Evolutionary conservation across 2,329 filamentous ascomycete genomes (phyloP).

Genomic region (Cadophora malorum): DNA sequence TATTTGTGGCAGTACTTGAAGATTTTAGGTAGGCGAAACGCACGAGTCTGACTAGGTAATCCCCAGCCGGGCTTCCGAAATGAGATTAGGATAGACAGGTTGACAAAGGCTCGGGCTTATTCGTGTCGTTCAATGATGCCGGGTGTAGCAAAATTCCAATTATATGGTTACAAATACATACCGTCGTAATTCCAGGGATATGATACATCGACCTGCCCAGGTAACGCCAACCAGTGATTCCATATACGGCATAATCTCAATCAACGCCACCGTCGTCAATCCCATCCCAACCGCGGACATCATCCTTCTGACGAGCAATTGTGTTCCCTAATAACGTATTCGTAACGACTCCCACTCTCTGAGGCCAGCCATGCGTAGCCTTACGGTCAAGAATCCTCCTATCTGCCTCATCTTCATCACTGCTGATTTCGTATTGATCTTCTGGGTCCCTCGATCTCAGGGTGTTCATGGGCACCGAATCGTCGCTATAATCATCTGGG

Average conservation of each 20-base stretch:
- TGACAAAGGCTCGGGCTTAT: no score
- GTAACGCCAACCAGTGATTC: conserved; percentile 10
- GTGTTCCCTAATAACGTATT: conserved; percentile 45
- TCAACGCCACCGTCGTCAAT: conserved; percentile 42
- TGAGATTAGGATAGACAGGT: no score
- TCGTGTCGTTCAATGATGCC: no score
- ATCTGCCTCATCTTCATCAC: conserved; percentile 42
- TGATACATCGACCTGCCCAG: conserved; percentile 15
- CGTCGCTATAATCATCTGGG: conserved; percentile 42
- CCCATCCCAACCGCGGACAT: conserved; percentile 40
- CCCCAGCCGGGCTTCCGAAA: no score
- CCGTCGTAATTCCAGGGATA: conserved; percentile 8
- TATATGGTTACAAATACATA: neutral
- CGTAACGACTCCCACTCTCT: conserved; percentile 42
- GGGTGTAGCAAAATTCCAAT: neutral
- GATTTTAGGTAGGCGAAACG: no score
- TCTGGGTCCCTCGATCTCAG: conserved; percentile 35
- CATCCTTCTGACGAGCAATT: conserved; percentile 42
- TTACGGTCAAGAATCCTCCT: conserved; percentile 36
- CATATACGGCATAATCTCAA: conserved; percentile 22
- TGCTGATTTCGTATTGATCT: conserved; percentile 43
- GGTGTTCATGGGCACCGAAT: conserved; percentile 42
- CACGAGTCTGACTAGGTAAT: no score
- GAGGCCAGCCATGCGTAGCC: conserved; percentile 40
- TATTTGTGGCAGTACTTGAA: no score